Evolutionary conservation across 352 stramenopile genomes (phyloP).

Genomic region (Pythium dissotocum): DNA sequence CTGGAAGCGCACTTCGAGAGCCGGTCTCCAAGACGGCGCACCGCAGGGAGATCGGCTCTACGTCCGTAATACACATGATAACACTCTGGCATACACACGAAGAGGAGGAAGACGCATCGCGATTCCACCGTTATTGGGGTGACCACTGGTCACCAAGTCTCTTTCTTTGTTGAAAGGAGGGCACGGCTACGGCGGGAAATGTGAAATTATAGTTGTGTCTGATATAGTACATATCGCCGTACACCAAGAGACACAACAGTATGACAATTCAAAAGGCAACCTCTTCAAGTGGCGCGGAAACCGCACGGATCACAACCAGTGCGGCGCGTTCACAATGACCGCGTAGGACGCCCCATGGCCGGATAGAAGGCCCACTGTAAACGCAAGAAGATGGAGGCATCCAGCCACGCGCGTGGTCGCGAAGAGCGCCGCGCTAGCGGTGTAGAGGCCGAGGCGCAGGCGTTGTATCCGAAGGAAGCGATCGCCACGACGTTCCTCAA

Average conservation of each 20-base stretch:
- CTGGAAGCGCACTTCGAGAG: constrained; percentile 37
- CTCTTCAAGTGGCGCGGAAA: constrained; percentile 8
- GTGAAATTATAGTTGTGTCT: background rate
- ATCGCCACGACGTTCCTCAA: constrained; percentile 37
- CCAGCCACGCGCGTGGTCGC: background rate
- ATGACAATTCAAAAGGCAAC: constrained; percentile 11
- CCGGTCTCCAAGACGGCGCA: background rate
- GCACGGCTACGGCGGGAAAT: too few relatives aligned
- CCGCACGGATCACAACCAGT: background rate
- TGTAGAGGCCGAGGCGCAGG: constrained; percentile 1
- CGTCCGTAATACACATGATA: constrained; percentile 10
- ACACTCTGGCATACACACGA: background rate
- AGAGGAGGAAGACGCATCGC: background rate
- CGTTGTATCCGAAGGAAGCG: constrained; percentile 19
- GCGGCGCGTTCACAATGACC: background rate
- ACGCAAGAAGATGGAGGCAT: background rate
- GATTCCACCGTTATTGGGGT: too few relatives aligned
- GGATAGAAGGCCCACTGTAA: background rate
- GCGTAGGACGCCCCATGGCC: background rate
- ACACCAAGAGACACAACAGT: constrained; percentile 20
- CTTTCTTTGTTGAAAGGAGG: too few relatives aligned
- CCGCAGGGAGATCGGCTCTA: constrained; percentile 14
- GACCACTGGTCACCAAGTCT: too few relatives aligned
- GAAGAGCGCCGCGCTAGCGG: constrained; percentile 1
- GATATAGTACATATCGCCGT: background rate